A percentile compares a stretch with the other conserved stretches of the same genome.
These are phyloP conservation scores for Termitomyces sp. DNA, from an alignment of 768 basidiomycete species.

Conservation along the genomic window DNA sequence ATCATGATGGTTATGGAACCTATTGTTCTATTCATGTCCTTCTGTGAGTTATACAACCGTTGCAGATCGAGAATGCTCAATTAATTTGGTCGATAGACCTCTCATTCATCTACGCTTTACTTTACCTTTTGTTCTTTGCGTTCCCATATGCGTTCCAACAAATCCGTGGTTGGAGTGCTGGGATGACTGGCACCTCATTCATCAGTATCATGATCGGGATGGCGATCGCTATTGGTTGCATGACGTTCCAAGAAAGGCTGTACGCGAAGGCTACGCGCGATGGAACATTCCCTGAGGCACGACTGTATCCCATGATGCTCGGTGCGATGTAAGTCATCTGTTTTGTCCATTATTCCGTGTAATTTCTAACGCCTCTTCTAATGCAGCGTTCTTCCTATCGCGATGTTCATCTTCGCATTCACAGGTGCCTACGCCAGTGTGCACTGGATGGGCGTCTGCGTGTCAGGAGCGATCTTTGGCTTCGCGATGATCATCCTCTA, in stretches of 20 bases:
- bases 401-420: constrained; percentile 41
- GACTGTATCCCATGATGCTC: constrained; percentile 36
- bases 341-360: not conserved
- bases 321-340: constrained; percentile 28
- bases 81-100: not conserved
- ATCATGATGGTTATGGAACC: constrained; percentile 8
- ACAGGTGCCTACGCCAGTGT: constrained; percentile 35
- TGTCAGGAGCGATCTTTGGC: constrained; percentile 33
- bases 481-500: constrained; percentile 38
- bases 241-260: constrained; percentile 30
- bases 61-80: not conserved
- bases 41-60: not conserved
- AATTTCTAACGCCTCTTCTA: not conserved
- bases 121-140: constrained; percentile 33
- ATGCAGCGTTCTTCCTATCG: constrained; percentile 29
- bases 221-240: constrained; percentile 21
- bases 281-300: constrained; percentile 36
- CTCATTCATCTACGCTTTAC: not conserved
- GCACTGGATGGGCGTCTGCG: constrained; percentile 31
- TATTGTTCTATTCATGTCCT: constrained; percentile 6
- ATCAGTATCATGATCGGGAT: constrained; percentile 39
- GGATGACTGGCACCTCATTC: constrained; percentile 37
- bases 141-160: constrained; percentile 39
- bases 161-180: constrained; percentile 33
- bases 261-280: constrained; percentile 27